Conservation (phyloP, 345 rosid genomes). For the Mercurialis annua region DNA sequence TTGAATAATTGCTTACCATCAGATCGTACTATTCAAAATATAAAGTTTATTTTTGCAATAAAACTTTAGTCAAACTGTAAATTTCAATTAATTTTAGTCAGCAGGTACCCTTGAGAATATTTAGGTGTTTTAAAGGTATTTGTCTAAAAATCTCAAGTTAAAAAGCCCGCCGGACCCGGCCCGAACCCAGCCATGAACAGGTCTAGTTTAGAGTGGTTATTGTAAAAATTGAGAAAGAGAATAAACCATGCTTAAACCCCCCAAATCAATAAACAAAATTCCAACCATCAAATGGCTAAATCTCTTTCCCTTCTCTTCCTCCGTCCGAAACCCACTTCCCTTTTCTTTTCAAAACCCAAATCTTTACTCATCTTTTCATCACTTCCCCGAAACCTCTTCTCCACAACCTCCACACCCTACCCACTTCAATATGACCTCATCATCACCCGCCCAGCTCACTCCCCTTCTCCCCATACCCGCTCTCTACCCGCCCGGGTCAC, state of each 20-base stretch:
- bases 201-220: no score
- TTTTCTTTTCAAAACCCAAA: constrained; percentile 26
- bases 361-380: constrained; percentile 24
- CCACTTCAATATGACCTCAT: constrained; percentile 91
- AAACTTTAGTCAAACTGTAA: no score
- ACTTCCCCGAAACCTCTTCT: constrained; percentile 30
- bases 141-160: no score
- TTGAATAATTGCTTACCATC: no score
- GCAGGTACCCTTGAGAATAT: no score
- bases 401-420: constrained; percentile 64
- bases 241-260: constrained; percentile 14
- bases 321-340: constrained; percentile 34
- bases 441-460: constrained; percentile 59
- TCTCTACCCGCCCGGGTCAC: constrained; percentile 37
- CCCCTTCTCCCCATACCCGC: constrained; percentile 41
- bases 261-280: neutral
- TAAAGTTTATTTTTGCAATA: no score
- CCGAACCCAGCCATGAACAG: no score
- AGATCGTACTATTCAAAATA: no score
- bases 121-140: no score
- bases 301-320: constrained; percentile 30
- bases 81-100: no score
- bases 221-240: no score
- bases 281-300: constrained; percentile 34
- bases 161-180: no score